These are phyloP conservation scores for Leccinum aurantiacum DNA, from an alignment of 768 basidiomycete genomes.

Conservation along the genomic window DNA sequence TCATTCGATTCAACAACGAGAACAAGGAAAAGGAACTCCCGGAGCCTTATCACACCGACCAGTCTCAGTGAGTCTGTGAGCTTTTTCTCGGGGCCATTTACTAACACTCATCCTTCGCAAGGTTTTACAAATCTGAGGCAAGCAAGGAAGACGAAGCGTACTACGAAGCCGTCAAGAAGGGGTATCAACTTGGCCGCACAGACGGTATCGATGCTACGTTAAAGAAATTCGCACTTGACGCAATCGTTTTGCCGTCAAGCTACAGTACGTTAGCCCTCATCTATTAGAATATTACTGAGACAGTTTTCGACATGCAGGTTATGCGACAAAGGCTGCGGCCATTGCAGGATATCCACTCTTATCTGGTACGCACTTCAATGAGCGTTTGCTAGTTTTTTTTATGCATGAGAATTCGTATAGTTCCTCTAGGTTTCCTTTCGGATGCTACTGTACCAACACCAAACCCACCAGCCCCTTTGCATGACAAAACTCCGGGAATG, in stretches of 20 bases:
- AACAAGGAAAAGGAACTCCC: slow-evolving; percentile 50
- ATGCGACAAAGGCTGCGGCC: slow-evolving; percentile 30
- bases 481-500: slow-evolving; percentile 35
- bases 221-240: slow-evolving; percentile 47
- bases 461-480: slow-evolving; percentile 38
- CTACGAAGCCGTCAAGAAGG: slow-evolving; percentile 43
- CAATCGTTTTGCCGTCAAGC: slow-evolving; percentile 47
- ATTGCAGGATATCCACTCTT: slow-evolving; percentile 40
- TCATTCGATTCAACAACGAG: slow-evolving; percentile 56
- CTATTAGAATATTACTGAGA: neutral
- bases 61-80: slow-evolving; percentile 32
- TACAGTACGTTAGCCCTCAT: slow-evolving; percentile 10
- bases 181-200: slow-evolving; percentile 48
- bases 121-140: slow-evolving; percentile 24
- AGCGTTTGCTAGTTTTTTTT: neutral
- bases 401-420: slow-evolving; percentile 37
- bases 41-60: slow-evolving; percentile 35
- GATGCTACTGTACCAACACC: slow-evolving; percentile 29
- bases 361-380: slow-evolving; percentile 23
- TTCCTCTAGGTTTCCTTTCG: slow-evolving; percentile 42
- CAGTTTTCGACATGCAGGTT: slow-evolving; percentile 11
- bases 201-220: slow-evolving; percentile 56
- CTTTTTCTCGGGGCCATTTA: neutral
- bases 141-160: slow-evolving; percentile 35
- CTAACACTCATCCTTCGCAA: neutral